Percentiles rank a stretch among this genome's conserved stretches.
These are phyloP conservation scores for Chytriomyces hyalinus DNA, from an alignment of 192 early-diverging fungal genomes.

Conservation along the genomic window DNA sequence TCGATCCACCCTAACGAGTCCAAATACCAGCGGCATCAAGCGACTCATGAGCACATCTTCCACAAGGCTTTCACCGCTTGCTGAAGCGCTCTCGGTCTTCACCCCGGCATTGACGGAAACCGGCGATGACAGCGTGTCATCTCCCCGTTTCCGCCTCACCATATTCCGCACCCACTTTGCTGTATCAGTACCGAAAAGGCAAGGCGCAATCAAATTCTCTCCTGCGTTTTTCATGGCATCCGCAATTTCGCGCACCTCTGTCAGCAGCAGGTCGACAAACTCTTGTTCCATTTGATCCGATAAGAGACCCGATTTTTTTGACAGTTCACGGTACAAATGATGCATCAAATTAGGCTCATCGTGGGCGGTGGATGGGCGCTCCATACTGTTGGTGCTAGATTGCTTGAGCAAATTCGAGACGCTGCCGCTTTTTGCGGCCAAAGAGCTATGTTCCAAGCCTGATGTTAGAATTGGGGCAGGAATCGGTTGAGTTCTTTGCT, in stretches of 20 bases:
- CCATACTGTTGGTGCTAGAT: not conserved
- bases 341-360: constrained; percentile 18
- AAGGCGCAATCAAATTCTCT: constrained; percentile 19
- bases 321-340: constrained; percentile 54
- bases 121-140: constrained; percentile 26
- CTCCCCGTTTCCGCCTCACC: constrained; percentile 23
- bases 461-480: not conserved
- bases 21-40: constrained; percentile 77
- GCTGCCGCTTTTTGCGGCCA: not conserved
- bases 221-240: constrained; percentile 50
- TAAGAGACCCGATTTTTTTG: constrained; percentile 68
- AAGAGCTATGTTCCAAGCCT: not conserved
- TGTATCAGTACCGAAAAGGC: constrained; percentile 34
- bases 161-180: constrained; percentile 48
- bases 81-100: not conserved
- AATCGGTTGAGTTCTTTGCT: not conserved
- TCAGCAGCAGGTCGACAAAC: constrained; percentile 65
- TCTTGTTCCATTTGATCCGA: constrained; percentile 78
- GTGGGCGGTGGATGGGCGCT: not conserved
- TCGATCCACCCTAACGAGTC: constrained; percentile 76
- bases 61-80: constrained; percentile 26
- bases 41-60: constrained; percentile 54
- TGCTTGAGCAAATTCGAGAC: not conserved
- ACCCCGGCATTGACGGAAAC: constrained; percentile 1
- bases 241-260: constrained; percentile 64